Conservation (phyloP, 768 basidiomycete genomes). For the Ramaria rubella region DNA sequence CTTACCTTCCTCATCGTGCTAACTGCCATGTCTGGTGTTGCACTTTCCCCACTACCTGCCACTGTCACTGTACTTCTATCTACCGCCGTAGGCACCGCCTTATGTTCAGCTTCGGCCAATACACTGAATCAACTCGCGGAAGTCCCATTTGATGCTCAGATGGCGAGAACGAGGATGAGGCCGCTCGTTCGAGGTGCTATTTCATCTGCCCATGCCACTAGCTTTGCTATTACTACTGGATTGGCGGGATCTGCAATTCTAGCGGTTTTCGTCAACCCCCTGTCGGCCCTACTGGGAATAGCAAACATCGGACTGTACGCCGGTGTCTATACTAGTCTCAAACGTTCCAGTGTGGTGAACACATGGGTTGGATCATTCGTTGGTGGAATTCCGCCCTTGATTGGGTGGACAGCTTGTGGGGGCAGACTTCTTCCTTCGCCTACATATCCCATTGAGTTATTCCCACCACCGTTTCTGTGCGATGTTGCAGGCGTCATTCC, state of each 20-base stretch:
- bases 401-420: constrained; percentile 98
- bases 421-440: constrained; percentile 65
- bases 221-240: constrained; percentile 74
- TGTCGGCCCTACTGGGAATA: constrained; percentile 76
- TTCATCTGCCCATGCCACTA: constrained; percentile 73
- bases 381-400: constrained; percentile 87
- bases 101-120: constrained; percentile 92
- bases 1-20: constrained; percentile 81
- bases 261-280: constrained; percentile 77
- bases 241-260: constrained; percentile 71
- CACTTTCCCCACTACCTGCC: constrained; percentile 82
- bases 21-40: constrained; percentile 87
- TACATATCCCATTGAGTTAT: constrained; percentile 49
- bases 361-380: constrained; percentile 96
- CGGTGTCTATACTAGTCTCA: constrained; percentile 87
- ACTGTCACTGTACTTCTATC: constrained; percentile 79
- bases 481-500: constrained; percentile 33
- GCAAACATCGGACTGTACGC: constrained; percentile 87
- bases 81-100: constrained; percentile 81
- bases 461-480: constrained; percentile 56
- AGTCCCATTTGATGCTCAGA: constrained; percentile 93
- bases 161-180: constrained; percentile 81
- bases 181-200: constrained; percentile 85
- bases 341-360: constrained; percentile 73
- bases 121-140: constrained; percentile 93